phyloP scores from a whole-genome alignment of 2,329 filamentous ascomycete species.

The Fusarium setosum region DNA sequence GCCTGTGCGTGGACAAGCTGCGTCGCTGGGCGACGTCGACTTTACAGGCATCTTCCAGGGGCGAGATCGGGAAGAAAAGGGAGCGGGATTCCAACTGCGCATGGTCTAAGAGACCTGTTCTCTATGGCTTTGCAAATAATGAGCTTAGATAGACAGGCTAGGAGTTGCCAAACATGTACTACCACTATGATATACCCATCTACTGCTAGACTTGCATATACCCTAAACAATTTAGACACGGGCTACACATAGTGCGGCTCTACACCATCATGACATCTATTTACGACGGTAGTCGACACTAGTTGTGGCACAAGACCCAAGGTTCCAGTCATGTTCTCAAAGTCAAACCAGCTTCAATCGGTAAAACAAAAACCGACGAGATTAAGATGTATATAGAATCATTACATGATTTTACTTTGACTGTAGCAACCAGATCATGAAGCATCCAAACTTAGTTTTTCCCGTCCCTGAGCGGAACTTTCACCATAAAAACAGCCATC shows the following conservation, averaged over 20 bases:
- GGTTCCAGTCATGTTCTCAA: conserved; percentile 3
- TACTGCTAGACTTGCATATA: not conserved
- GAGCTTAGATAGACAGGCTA: not conserved
- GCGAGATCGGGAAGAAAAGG: conserved; percentile 71
- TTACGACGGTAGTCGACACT: not conserved
- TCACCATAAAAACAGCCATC: conserved; percentile 22
- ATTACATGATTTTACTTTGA: conserved; percentile 35
- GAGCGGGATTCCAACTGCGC: conserved; percentile 74
- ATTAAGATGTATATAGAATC: conserved; percentile 42
- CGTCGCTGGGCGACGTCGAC: conserved; percentile 67
- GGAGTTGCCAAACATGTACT: not conserved
- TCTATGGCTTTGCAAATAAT: not conserved
- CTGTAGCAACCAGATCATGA: conserved; percentile 37
- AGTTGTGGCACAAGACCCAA: not conserved
- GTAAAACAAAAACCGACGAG: conserved; percentile 21
- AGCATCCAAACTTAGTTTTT: conserved; percentile 30
- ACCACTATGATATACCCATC: not conserved
- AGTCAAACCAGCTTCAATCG: conserved; percentile 6
- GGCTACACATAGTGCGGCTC: not conserved
- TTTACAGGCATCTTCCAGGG: conserved; percentile 79
- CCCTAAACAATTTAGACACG: not conserved
- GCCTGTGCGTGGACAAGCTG: conserved; percentile 78
- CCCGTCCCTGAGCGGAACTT: conserved; percentile 20
- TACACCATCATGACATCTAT: not conserved
- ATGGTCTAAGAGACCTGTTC: conserved; percentile 57